Percentiles rank a stretch among this genome's conserved stretches.
Evolutionary conservation across 2,329 filamentous ascomycete species (phyloP).

Genomic region (Aspergillus tubingensis): DNA sequence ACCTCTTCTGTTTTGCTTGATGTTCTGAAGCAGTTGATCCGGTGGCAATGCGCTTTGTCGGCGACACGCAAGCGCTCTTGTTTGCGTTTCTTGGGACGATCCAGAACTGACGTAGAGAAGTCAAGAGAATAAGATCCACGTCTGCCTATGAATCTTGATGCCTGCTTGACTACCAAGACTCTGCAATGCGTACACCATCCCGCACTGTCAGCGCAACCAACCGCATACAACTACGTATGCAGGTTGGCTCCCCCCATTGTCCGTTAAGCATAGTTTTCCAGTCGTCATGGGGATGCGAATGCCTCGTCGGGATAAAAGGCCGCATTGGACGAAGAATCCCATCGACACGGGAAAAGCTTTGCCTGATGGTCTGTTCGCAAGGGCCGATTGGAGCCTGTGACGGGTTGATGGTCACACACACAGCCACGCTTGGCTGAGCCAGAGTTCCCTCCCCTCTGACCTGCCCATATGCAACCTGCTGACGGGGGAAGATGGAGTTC

Average conservation of each 20-base stretch:
- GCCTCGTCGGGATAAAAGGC: not conserved
- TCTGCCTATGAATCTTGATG: not conserved
- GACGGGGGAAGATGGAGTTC: not conserved
- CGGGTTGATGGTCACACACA: slow-evolving; percentile 10
- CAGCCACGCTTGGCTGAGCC: slow-evolving; percentile 19
- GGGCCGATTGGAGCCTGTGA: not conserved
- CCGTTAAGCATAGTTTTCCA: not conserved
- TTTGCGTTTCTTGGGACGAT: not conserved
- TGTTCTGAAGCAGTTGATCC: not conserved
- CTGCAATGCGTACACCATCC: not conserved
- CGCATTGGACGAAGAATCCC: not conserved
- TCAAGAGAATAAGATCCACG: no score
- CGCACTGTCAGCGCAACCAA: slow-evolving; percentile 3
- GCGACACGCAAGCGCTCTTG: slow-evolving; percentile 10
- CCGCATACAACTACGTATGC: slow-evolving; percentile 6
- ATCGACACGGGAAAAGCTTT: not conserved
- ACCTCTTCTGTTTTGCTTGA: not conserved
- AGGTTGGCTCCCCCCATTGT: not conserved
- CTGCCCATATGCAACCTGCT: not conserved
- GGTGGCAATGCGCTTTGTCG: slow-evolving; percentile 5
- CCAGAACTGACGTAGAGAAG: not conserved
- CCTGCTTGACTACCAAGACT: slow-evolving; percentile 3
- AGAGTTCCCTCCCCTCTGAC: not conserved
- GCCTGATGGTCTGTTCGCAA: not conserved
- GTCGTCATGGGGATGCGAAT: slow-evolving; percentile 7